Evolutionary conservation across 768 basidiomycete species (phyloP).

Genomic region (Lactarius tabidus): DNA sequence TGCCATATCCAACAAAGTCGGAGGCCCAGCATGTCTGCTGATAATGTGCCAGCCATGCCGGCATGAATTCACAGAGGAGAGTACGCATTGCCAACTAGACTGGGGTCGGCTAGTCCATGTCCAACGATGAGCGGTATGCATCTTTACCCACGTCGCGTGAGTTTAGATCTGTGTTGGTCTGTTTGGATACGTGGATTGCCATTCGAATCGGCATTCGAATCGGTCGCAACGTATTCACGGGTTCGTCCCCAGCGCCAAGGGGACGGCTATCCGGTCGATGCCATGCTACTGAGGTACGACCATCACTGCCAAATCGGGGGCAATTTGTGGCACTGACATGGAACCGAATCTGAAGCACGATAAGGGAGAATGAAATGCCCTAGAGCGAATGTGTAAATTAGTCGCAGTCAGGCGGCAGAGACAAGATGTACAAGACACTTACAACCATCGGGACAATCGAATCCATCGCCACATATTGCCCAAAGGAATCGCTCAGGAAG

Average conservation of each 20-base stretch:
- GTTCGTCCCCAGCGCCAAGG: neutral
- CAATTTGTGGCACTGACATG: neutral
- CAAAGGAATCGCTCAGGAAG: neutral
- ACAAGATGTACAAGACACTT: neutral
- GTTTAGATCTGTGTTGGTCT: neutral
- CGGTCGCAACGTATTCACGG: neutral
- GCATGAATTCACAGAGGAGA: neutral
- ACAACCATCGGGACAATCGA: slow-evolving; percentile 8
- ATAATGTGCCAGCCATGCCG: neutral
- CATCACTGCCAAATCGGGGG: neutral
- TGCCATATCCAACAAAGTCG: neutral
- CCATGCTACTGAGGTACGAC: neutral
- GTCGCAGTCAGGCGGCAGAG: neutral
- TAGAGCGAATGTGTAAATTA: neutral
- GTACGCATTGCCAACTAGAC: neutral
- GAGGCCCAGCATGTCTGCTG: neutral
- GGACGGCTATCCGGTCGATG: no score
- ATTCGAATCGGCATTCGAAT: slow-evolving; percentile 1
- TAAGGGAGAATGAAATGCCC: slow-evolving; percentile 12
- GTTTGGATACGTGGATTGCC: neutral
- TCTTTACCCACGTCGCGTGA: neutral
- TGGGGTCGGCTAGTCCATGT: neutral
- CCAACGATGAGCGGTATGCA: neutral
- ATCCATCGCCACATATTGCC: neutral
- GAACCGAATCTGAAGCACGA: slow-evolving; percentile 17